These are phyloP conservation scores for Pseudocercospora fijiensis DNA, from an alignment of 2,329 filamentous ascomycete genomes.

Conservation along the genomic window DNA sequence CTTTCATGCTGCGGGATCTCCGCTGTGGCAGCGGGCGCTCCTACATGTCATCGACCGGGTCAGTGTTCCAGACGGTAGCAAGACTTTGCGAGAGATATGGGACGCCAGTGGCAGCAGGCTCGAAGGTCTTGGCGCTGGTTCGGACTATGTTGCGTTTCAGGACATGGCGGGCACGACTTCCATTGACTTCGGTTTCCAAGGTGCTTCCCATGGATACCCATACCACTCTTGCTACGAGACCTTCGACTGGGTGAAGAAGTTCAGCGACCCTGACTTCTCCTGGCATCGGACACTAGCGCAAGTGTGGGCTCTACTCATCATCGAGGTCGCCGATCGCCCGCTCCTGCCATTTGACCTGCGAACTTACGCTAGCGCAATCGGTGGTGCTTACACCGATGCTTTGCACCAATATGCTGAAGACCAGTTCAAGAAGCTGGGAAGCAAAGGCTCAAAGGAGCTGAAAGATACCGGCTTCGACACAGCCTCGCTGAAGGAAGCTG, in stretches of 20 bases:
- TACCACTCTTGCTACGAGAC: slow-evolving; percentile 86
- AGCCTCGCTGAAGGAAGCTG: slow-evolving; percentile 62
- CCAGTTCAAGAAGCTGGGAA: slow-evolving; percentile 11
- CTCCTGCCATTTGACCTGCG: slow-evolving; percentile 79
- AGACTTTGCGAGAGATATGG: slow-evolving; percentile 74
- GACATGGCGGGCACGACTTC: slow-evolving; percentile 85
- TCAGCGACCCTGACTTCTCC: slow-evolving; percentile 73
- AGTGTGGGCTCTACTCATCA: slow-evolving; percentile 75
- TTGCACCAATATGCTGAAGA: slow-evolving; percentile 60
- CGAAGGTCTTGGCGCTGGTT: slow-evolving; percentile 68
- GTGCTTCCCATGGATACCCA: slow-evolving; percentile 59
- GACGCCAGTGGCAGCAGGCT: slow-evolving; percentile 62
- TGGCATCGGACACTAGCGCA: slow-evolving; percentile 80
- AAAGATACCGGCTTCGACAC: slow-evolving; percentile 55
- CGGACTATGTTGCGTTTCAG: slow-evolving; percentile 89
- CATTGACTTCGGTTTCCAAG: slow-evolving; percentile 77
- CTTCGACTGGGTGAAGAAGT: slow-evolving; percentile 77
- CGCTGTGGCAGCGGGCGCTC: slow-evolving; percentile 72
- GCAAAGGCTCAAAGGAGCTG: slow-evolving; percentile 11
- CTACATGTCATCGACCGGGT: slow-evolving; percentile 72
- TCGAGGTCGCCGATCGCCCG: slow-evolving; percentile 79
- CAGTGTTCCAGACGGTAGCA: slow-evolving; percentile 68
- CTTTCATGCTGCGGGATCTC: slow-evolving; percentile 77
- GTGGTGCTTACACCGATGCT: slow-evolving; percentile 60
- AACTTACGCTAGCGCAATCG: slow-evolving; percentile 67